A percentile compares a stretch with the other conserved stretches of the same genome.
Evolutionary conservation across 371 early-diverging fungal genomes (phyloP).

Genomic region (Vairimorpha apis): DNA sequence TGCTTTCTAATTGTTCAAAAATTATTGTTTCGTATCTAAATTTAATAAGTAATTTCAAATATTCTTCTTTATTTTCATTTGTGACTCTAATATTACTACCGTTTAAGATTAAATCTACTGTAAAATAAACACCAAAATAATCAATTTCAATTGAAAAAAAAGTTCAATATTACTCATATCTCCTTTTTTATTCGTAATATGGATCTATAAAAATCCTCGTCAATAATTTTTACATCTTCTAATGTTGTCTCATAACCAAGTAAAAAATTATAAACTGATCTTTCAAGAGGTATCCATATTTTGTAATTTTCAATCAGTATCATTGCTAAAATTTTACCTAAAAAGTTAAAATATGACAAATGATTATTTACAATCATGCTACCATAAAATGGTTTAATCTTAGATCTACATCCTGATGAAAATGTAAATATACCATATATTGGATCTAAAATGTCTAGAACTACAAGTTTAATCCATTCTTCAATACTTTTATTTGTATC

Average conservation of each 20-base stretch:
- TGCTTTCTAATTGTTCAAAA: constrained; percentile 79
- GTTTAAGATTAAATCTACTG: constrained; percentile 75
- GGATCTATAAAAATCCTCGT: no score
- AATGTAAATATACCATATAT: constrained; percentile 85
- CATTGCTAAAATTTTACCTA: constrained; percentile 91
- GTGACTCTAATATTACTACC: constrained; percentile 83
- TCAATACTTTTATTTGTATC: no score
- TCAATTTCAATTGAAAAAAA: constrained; percentile 66
- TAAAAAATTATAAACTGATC: constrained; percentile 92
- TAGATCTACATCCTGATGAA: constrained; percentile 84
- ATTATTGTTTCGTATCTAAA: constrained; percentile 76
- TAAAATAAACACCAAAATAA: constrained; percentile 2
- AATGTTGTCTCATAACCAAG: constrained; percentile 66
- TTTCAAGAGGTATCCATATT: constrained; percentile 86
- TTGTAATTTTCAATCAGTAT: constrained; percentile 86
- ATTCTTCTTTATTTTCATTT: constrained; percentile 87
- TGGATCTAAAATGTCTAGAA: constrained; percentile 93
- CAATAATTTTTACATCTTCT: no score
- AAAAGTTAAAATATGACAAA: constrained; percentile 86
- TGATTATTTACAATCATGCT: constrained; percentile 89
- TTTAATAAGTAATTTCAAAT: constrained; percentile 78
- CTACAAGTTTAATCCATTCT: constrained; percentile 91
- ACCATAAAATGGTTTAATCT: constrained; percentile 87
- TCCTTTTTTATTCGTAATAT: no score
- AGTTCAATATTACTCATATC: no score